Base-by-base conservation (phyloP, 495 filamentous ascomycete genomes). In the Xylaria telfairii region DNA sequence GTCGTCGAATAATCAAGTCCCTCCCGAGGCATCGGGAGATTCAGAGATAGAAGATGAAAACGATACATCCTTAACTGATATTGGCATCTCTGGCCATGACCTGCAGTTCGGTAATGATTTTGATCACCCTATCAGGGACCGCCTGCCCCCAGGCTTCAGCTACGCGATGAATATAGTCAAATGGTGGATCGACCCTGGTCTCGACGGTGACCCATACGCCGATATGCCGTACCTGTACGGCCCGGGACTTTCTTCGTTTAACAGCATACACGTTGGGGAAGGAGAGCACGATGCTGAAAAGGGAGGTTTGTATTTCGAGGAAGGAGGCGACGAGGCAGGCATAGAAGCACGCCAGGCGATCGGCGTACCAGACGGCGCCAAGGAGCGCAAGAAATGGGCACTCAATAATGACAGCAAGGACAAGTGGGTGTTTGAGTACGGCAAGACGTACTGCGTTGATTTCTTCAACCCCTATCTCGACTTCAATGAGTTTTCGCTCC, bases 51-150 rank as follows among this genome's bases (percentile, higher is more conserved):
- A 41, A 17, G 60, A 42, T 26, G 68, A 37, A 51, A 13, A 51
- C 28, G 42, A 39, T 6, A n/a, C 13, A 34, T 37, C 53, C 7
- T 24, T 37, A 32, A 2, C 54, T 17, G 30, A 17, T 42, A 66
- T 39, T 30, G 82, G 81, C 6, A 90, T 97, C 34, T 84, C 86
- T 8, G 93, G 89, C 51, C 80, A 88, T 28, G 91, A 93, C 65
- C 86, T 98, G 1, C 86, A 97, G 42, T 97, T 94, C 69, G 95
- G 95, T 21, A 98, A 98, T 78, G 92, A 97, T 81, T 97, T 98
- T 71, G 93, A 96, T 73, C 87, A 90, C 32, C 92, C 95, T 0
- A 93, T 99, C 68, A 88, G 93, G 47, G 90, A 96, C 73, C 86
- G 90, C n/a, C 83, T 99, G 0, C 96, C 96, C 0, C 92, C 91